Conservation (phyloP, 2,329 filamentous ascomycete species). For the Beauveria caledonica region DNA sequence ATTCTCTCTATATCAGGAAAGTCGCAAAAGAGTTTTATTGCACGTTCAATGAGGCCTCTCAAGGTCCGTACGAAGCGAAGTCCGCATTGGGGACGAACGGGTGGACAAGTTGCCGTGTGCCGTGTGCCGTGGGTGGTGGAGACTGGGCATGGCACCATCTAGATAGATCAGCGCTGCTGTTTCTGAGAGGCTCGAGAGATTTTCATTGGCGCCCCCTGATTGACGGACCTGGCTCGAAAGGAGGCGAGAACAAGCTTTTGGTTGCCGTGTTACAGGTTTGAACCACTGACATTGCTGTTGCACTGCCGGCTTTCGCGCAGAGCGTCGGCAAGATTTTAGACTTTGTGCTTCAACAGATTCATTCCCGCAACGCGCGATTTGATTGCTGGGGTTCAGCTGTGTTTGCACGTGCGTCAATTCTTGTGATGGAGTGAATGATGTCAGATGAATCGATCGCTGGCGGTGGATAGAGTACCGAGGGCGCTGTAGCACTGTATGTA, state of each 20-base stretch:
- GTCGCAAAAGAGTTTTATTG: not conserved
- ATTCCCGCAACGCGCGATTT: not conserved
- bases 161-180: constrained; percentile 2
- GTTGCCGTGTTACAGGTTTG: not conserved
- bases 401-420: too few species aligned
- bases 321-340: not conserved
- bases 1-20: not conserved
- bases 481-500: not conserved
- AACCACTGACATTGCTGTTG: not conserved
- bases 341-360: not conserved
- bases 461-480: not conserved
- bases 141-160: not conserved
- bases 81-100: not conserved
- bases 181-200: not conserved
- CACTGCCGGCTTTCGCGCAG: not conserved
- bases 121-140: not conserved
- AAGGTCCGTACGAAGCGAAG: not conserved
- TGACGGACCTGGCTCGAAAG: not conserved
- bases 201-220: too few species aligned
- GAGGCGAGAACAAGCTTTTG: not conserved
- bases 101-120: not conserved
- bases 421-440: too few species aligned
- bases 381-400: not conserved
- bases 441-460: not conserved
- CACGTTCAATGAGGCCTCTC: not conserved